Evolutionary conservation across 345 rosid genomes (phyloP), one percentile per base, ranked within the genome.

Genomic region (Acer yangbiense): DNA sequence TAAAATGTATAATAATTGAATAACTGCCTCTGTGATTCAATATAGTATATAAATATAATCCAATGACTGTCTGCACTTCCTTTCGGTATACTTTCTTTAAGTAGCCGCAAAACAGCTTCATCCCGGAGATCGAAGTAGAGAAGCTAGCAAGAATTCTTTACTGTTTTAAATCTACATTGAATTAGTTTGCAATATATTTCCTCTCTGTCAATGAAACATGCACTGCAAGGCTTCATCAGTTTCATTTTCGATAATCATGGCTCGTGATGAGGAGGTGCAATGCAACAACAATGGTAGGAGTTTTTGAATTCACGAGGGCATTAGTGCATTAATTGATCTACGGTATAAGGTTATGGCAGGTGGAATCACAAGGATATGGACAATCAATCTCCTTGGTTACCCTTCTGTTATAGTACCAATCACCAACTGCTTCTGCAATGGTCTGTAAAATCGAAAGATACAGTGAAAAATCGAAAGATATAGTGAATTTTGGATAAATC

Each of bases 361-460:
- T 86, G 20, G 68, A 63, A 74, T 89, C 94, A 73, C 97, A 93
- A 43, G 99, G 99, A 83, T 95, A 95, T 27, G 95, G 86, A 55
- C 91, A 85, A 74, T 80, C 99, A 50, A 92, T 88, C 81, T 85
- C 86, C 82, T 90, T 91, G 57, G 81, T 77, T 73, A 74, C 77
- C 18, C 77, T 76, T 86, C 97, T 87, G 74, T 88, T 78, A 35
- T 87, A 92, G 83, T 95, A 95, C 99, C 98, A 95, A 82, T 93
- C 96, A 25, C 99, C 99, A 16, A 93, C 97, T 35, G 97, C 87
- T 79, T 76, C 86, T 76, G 98, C 93, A 77, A 95, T 92, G 25
- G 93, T 87, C 99, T 92, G 89, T 46, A 43, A 43, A 43, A 43
- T 43, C 10, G 11, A 43, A 35, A 43, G 46, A 27, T 21, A 61